Evolutionary conservation across 345 rosid genomes (phyloP).

Genomic region (Moringa oleifera): DNA sequence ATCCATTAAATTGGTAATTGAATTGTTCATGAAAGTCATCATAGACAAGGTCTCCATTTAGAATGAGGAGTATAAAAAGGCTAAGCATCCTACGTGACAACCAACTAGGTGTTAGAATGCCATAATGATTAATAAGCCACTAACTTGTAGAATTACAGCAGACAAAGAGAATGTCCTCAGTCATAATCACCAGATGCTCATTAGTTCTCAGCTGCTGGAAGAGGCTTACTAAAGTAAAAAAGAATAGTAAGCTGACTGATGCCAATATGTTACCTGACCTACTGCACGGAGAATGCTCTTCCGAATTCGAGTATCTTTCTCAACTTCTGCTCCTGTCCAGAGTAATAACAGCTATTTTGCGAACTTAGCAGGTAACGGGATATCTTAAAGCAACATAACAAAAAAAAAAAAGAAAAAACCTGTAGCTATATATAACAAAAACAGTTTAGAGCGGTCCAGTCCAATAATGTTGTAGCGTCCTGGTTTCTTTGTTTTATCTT

Average conservation of each 20-base stretch:
- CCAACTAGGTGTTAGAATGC: background rate
- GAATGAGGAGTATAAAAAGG: background rate
- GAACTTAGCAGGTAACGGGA: constrained; percentile 9
- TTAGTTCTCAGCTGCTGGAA: constrained; percentile 1
- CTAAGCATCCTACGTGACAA: background rate
- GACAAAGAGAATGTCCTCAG: background rate
- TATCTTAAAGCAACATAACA: constrained; percentile 12
- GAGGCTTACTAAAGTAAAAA: background rate
- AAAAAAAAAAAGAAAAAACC: constrained; percentile 33
- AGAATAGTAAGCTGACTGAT: constrained; percentile 4
- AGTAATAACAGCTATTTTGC: constrained; percentile 15
- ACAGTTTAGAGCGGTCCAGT: constrained; percentile 66
- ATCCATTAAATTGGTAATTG: background rate
- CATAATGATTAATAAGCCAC: background rate
- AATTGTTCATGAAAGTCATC: background rate
- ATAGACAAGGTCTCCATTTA: background rate
- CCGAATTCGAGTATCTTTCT: constrained; percentile 70
- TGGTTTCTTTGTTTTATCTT: constrained; percentile 90
- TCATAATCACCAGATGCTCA: constrained; percentile 1
- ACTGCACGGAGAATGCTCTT: constrained; percentile 75
- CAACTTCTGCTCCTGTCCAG: constrained; percentile 61
- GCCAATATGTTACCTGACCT: constrained; percentile 60
- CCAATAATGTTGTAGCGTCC: constrained; percentile 72
- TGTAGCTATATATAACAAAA: constrained; percentile 75
- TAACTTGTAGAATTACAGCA: background rate